Evolutionary conservation across 768 basidiomycete species (phyloP), one percentile per base, ranked within the genome.

Genomic region (Tricholomella constricta): DNA sequence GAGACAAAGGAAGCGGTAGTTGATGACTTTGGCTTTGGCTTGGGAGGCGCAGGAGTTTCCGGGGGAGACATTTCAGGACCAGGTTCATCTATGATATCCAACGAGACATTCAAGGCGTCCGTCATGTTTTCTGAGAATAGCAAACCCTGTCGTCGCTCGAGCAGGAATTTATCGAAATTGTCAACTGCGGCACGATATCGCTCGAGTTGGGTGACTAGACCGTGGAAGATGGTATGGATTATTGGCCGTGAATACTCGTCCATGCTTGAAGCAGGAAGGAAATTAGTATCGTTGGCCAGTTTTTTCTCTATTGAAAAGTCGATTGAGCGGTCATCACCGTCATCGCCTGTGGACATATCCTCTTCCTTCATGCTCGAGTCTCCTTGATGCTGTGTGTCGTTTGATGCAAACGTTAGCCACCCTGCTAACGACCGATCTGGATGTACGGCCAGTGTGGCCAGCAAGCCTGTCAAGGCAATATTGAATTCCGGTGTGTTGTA

Each of bases 41-140:
- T 79, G 1, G 74, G 66, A 48, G 68, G 70, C 36, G 72, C 72
- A 6, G 65, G 61, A 2, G 66, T 54, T 41, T 72, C 71, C 11
- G 69, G 50, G n/a, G 62, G 51, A 22, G 62, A 56, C 36, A 62
- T 55, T 32, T 64, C 55, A 35, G 59, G 58, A 54, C 57, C 66
- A 11, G 75, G 67, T 47, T 83, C 79, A 15, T 81, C 75, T 2
- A 77, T 73, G 20, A 89, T 68, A 52, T 94, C 88, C 49, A 94
- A 72, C 12, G 77, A 79, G 41, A 93, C 73, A 40, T 79, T 88
- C 52, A 98, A 75, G 3, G 95, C 95, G 62, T 98, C 96, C 6
- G 86, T 89, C 31, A 97, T 73, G 65, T 94, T 94, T 71, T 97
- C 94, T 3, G 89, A 88, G 69, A 96, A 97, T 15, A 96, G 71